Evolutionary conservation across 805 yeast species (phyloP), one percentile per base, ranked within the genome.

Genomic region (Grigorovia yakushimaensis): DNA sequence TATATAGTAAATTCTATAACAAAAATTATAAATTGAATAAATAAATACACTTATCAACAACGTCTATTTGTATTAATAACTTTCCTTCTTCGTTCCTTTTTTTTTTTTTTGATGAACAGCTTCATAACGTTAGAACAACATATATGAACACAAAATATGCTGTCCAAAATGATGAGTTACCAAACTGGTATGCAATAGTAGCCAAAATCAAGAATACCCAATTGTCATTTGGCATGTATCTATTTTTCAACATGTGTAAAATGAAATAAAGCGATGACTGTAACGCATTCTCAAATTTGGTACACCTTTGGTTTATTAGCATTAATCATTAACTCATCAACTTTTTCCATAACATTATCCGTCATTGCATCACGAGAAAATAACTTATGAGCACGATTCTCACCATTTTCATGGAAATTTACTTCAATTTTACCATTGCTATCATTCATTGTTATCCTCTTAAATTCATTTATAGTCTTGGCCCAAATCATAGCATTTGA

Each of bases 401-500:
- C 51, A 6, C 73, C 73, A 52, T 63, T 67, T 3, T 4, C 3
- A 27, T 5, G 11, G 10, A 33, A 37, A 5, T 41, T n/a, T 36
- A 63, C 58, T 44, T 57, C 48, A 8, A 54, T 51, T 5, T 37
- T 20, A 2, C 54, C 49, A 1, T 41, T 41, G 9, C n/a, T n/a
- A n/a, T n/a, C n/a, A 27, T 27, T 27, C 33, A 5, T 27, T 27
- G 9, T 10, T 15, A 27, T 10, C 13, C 13, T 27, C 41, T 69
- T 66, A 17, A 72, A 71, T 17, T 69, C 64, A 19, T 62, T 58
- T 54, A 84, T 61, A 2, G 73, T 74, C 17, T 69, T 57, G 4
- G 78, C 67, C 94, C 94, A 84, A 41, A 65, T 61, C 5, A 63
- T 62, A 2, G 73, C 69, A 40, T 73, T 71, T 1, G 77, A 68